Evolutionary conservation across 805 yeast genomes (phyloP).

Genomic region (Yarrowia sp.): DNA sequence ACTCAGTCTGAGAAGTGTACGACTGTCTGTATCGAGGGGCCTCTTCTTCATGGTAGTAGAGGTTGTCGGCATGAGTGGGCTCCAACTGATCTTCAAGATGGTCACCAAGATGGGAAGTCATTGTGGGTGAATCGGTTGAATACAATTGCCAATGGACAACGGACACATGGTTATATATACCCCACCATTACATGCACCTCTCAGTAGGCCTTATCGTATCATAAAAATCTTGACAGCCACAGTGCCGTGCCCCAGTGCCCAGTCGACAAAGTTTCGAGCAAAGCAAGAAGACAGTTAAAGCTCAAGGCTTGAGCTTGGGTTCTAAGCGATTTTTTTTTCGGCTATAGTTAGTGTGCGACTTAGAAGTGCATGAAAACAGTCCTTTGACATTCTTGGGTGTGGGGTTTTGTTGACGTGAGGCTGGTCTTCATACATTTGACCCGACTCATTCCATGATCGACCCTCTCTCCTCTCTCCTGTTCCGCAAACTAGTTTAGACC

Average conservation of each 20-base stretch:
- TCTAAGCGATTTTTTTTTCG: not conserved
- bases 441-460: not conserved
- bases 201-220: constrained; percentile 4
- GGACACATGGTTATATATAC: not conserved
- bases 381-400: not conserved
- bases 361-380: not conserved
- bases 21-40: not conserved
- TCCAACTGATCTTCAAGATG: constrained; percentile 11
- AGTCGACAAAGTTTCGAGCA: not conserved
- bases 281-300: not conserved
- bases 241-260: not conserved
- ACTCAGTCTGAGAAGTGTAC: not conserved
- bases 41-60: not conserved
- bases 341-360: not conserved
- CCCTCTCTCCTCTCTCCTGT: not conserved
- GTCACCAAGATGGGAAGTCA: constrained; percentile 19
- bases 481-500: no score
- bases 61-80: not conserved
- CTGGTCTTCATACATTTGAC: not conserved
- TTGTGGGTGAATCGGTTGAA: not conserved
- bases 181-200: not conserved
- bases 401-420: constrained; percentile 3
- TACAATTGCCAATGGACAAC: not conserved
- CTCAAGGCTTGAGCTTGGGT: constrained; percentile 11
- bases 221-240: constrained; percentile 10